These are phyloP conservation scores for Termitomyces sp. DNA, from an alignment of 768 basidiomycete species.

Conservation along the genomic window DNA sequence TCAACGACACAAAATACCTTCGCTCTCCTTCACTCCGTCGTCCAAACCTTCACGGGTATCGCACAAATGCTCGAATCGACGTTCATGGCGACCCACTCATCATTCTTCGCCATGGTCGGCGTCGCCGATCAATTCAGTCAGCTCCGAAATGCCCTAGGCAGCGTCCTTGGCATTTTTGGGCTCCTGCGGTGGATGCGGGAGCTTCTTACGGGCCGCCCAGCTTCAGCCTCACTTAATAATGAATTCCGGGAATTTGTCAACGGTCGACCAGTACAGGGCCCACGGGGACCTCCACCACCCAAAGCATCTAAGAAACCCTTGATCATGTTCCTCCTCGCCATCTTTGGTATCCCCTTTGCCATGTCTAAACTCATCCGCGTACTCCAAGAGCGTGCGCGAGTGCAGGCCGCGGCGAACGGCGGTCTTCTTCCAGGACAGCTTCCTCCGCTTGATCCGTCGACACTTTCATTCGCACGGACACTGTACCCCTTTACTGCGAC, in stretches of 20 bases:
- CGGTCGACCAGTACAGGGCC: constrained; percentile 53
- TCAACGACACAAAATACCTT: constrained; percentile 90
- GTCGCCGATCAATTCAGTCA: constrained; percentile 94
- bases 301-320: constrained; percentile 86
- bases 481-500: constrained; percentile 72
- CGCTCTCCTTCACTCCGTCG: constrained; percentile 87
- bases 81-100: constrained; percentile 95
- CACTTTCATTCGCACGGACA: constrained; percentile 80
- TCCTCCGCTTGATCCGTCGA: constrained; percentile 71
- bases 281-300: constrained; percentile 34
- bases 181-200: constrained; percentile 82
- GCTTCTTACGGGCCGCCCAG: constrained; percentile 39
- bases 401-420: constrained; percentile 36
- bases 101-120: constrained; percentile 94
- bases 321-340: constrained; percentile 87
- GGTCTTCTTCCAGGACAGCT: constrained; percentile 33
- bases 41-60: constrained; percentile 91
- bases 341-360: constrained; percentile 88
- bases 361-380: constrained; percentile 88
- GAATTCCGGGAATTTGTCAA: constrained; percentile 79
- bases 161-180: constrained; percentile 89
- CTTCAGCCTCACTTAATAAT: constrained; percentile 31
- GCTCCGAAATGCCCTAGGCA: constrained; percentile 87
- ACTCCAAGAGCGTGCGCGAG: constrained; percentile 58
- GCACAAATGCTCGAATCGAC: constrained; percentile 97